phyloP scores from a whole-genome alignment of 2,329 filamentous ascomycete species.

The Pestalotiopsis sp. region DNA sequence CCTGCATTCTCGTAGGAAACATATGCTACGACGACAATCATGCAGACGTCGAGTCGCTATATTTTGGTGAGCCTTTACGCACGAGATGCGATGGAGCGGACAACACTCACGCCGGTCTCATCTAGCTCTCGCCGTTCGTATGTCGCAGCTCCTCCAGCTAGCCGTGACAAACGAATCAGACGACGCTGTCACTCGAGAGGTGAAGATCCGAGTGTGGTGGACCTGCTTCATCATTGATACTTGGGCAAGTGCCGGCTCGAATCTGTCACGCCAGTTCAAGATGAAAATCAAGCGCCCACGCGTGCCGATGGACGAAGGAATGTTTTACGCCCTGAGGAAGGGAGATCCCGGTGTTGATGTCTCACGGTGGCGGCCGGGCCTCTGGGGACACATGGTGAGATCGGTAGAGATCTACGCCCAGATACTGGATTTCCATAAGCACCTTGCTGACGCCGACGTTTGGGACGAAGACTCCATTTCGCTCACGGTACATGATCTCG shows the following conservation, averaged over 20 bases:
- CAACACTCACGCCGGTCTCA: background rate
- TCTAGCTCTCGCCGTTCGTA: conserved; percentile 28
- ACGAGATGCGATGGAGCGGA: background rate
- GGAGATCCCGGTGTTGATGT: conserved; percentile 22
- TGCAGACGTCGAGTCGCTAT: conserved; percentile 32
- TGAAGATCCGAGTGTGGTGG: conserved; percentile 34
- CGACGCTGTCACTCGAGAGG: conserved; percentile 26
- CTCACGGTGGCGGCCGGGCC: conserved; percentile 19
- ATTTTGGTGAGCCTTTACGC: conserved; percentile 26
- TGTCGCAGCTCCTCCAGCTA: conserved; percentile 33
- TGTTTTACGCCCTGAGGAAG: conserved; percentile 21
- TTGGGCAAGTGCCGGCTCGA: conserved; percentile 33
- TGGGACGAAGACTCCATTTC: conserved; percentile 31
- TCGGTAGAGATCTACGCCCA: conserved; percentile 31
- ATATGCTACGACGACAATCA: conserved; percentile 29
- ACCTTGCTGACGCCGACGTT: conserved; percentile 25
- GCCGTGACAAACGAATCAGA: conserved; percentile 19
- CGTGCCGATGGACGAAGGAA: conserved; percentile 31
- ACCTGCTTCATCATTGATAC: conserved; percentile 33
- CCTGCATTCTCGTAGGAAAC: conserved; percentile 33
- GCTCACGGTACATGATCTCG: conserved; percentile 17
- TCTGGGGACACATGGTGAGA: conserved; percentile 33
- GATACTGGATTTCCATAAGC: conserved; percentile 32
- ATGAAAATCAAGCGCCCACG: background rate
- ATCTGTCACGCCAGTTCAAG: conserved; percentile 26